Percentiles rank a stretch among this genome's conserved stretches.
Conservation (phyloP, 306 rosid genomes). For the Biancaea sappan region DNA sequence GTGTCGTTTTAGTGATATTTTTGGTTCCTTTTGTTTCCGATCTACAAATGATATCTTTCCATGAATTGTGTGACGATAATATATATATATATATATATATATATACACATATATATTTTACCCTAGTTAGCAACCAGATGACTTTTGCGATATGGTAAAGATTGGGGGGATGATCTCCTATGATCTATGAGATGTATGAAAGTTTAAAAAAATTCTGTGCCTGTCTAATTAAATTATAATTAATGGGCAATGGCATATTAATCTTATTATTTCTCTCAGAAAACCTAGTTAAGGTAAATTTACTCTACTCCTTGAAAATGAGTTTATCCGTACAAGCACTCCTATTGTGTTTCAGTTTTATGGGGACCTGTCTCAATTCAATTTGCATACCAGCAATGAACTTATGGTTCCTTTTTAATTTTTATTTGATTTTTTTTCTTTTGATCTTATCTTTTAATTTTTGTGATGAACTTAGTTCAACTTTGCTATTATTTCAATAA, state of each 20-base stretch:
- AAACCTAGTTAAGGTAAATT: background rate
- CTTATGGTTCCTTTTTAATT: constrained; percentile 23
- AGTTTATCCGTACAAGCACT: background rate
- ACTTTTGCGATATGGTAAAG: background rate
- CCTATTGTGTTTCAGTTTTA: background rate
- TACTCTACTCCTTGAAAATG: background rate
- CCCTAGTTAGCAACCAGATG: background rate
- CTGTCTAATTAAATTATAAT: background rate
- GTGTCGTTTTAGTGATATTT: background rate
- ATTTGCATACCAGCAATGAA: background rate
- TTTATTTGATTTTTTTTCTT: background rate
- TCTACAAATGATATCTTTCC: background rate
- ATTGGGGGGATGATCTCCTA: background rate
- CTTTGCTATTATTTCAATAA: background rate
- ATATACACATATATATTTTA: too few relatives aligned
- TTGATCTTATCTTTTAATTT: background rate
- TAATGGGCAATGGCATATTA: background rate
- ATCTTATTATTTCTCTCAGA: background rate
- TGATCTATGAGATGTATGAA: background rate
- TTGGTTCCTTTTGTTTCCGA: background rate
- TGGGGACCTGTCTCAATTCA: constrained; percentile 6
- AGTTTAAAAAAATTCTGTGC: background rate
- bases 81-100: too few relatives aligned
- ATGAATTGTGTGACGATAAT: background rate
- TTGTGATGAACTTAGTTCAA: background rate